Conservation (phyloP, 805 yeast genomes). For the Candida schatavii region DNA sequence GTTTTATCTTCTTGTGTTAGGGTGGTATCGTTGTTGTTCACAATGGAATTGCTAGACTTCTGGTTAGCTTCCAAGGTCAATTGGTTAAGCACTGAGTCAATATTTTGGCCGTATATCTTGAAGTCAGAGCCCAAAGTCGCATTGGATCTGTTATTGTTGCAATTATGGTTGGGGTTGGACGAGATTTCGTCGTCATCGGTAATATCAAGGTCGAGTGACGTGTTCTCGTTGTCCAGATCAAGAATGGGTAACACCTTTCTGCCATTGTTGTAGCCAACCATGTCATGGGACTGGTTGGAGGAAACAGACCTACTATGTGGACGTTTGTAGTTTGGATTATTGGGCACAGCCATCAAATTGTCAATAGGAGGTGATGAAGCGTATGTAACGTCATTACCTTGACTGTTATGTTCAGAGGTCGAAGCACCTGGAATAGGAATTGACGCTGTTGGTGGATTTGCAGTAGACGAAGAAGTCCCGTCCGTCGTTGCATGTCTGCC, state of each 20-base stretch:
- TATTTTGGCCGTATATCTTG: slow-evolving; percentile 1
- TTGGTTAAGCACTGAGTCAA: slow-evolving; percentile 2
- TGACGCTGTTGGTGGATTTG: too few relatives aligned
- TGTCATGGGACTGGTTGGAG: slow-evolving; percentile 31
- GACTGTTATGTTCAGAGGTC: too few relatives aligned
- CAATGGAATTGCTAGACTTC: neutral
- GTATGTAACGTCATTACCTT: too few relatives aligned
- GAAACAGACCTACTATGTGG: slow-evolving; percentile 36
- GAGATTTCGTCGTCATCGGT: slow-evolving; percentile 22
- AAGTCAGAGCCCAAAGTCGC: neutral
- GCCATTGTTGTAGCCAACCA: slow-evolving; percentile 33
- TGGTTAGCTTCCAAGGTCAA: slow-evolving; percentile 1
- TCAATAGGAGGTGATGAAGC: neutral
- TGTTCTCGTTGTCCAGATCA: slow-evolving; percentile 43
- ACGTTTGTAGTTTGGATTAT: slow-evolving; percentile 9
- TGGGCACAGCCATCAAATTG: neutral
- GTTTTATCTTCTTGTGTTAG: slow-evolving; percentile 10
- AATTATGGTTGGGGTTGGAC: too few relatives aligned
- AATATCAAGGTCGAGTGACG: slow-evolving; percentile 32
- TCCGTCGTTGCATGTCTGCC: too few relatives aligned
- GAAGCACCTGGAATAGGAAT: too few relatives aligned
- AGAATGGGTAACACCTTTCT: slow-evolving; percentile 43
- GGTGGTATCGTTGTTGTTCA: neutral
- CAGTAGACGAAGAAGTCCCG: too few relatives aligned
- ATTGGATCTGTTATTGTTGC: slow-evolving; percentile 4